Conservation (phyloP, 2,329 filamentous ascomycete genomes). For the Colletotrichum liriopes region DNA sequence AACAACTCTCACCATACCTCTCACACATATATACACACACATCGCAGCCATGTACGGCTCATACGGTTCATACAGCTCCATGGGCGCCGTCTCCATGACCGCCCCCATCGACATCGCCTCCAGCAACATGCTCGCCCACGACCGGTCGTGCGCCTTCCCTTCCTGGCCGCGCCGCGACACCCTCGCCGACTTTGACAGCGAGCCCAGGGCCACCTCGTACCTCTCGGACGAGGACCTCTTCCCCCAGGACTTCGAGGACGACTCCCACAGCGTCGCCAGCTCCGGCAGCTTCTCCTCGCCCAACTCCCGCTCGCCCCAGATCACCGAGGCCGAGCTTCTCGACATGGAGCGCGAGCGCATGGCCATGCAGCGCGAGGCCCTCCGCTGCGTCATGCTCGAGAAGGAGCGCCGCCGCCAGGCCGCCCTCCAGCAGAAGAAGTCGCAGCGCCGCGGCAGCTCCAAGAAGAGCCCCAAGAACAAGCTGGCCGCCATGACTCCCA, state of each 20-base stretch:
- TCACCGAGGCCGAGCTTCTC: conserved; percentile 65
- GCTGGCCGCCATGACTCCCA: conserved; percentile 67
- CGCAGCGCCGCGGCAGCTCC: conserved; percentile 55
- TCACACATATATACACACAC: conserved; percentile 39
- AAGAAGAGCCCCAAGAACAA: conserved; percentile 68
- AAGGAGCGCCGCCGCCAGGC: conserved; percentile 68
- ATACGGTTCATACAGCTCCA: conserved; percentile 67
- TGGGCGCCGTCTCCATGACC: conserved; percentile 56
- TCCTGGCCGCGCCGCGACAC: conserved; percentile 72
- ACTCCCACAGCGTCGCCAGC: conserved; percentile 62
- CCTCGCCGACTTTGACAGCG: conserved; percentile 60
- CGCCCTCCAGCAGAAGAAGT: conserved; percentile 51
- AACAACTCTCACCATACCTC: conserved; percentile 38
- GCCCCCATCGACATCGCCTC: conserved; percentile 64
- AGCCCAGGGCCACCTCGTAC: conserved; percentile 66
- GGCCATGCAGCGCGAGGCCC: conserved; percentile 67
- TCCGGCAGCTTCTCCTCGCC: conserved; percentile 62
- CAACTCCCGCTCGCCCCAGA: conserved; percentile 55
- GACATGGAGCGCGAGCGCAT: conserved; percentile 67
- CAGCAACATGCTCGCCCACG: conserved; percentile 58
- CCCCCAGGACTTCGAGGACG: conserved; percentile 67
- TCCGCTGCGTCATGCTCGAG: conserved; percentile 66
- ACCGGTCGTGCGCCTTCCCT: conserved; percentile 69
- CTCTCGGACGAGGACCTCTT: conserved; percentile 77
- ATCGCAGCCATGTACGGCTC: conserved; percentile 64